A percentile compares a stretch with the other conserved stretches of the same genome.
Evolutionary conservation across 1,284 basidiomycete genomes (phyloP).

Genomic region (Mycosarcoma maydis): DNA sequence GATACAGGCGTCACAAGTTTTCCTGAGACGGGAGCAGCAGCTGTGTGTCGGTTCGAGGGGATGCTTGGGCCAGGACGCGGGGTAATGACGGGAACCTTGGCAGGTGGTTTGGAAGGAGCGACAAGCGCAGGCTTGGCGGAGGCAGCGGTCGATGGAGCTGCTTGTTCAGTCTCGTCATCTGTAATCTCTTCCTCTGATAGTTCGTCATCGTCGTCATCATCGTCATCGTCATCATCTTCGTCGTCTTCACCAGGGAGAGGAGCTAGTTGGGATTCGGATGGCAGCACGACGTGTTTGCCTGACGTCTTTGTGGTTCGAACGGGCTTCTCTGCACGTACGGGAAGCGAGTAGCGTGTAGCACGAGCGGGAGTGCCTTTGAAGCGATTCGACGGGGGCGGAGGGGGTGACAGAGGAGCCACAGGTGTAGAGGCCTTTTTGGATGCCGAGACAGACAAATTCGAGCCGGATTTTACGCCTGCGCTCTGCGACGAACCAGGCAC

Average conservation of each 20-base stretch:
- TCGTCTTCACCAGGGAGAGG: slow-evolving; percentile 72
- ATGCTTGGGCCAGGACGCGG: slow-evolving; percentile 34
- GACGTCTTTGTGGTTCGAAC: slow-evolving; percentile 88
- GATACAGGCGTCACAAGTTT: slow-evolving; percentile 34
- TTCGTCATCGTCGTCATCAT: slow-evolving; percentile 58
- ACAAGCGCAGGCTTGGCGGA: slow-evolving; percentile 6
- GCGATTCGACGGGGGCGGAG: slow-evolving; percentile 29
- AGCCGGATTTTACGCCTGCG: slow-evolving; percentile 1
- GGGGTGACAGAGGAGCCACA: slow-evolving; percentile 33
- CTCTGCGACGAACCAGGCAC: slow-evolving; percentile 16
- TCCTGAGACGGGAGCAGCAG: slow-evolving; percentile 26
- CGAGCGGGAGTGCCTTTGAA: slow-evolving; percentile 65
- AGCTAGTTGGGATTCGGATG: slow-evolving; percentile 87
- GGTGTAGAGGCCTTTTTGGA: slow-evolving; percentile 10
- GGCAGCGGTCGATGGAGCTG: background rate
- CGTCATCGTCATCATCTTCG: slow-evolving; percentile 68
- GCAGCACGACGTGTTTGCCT: slow-evolving; percentile 89
- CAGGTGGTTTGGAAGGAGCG: slow-evolving; percentile 34
- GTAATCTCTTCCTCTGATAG: slow-evolving; percentile 68
- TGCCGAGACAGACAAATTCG: slow-evolving; percentile 7
- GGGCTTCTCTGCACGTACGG: slow-evolving; percentile 68
- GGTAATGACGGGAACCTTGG: slow-evolving; percentile 39
- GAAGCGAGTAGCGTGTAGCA: slow-evolving; percentile 62
- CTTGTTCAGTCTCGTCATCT: slow-evolving; percentile 21
- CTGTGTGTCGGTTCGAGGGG: slow-evolving; percentile 33